Percentiles rank a stretch among this genome's conserved stretches.
These are phyloP conservation scores for Rhizopogon sp. DNA, from an alignment of 768 basidiomycete species.

Conservation along the genomic window DNA sequence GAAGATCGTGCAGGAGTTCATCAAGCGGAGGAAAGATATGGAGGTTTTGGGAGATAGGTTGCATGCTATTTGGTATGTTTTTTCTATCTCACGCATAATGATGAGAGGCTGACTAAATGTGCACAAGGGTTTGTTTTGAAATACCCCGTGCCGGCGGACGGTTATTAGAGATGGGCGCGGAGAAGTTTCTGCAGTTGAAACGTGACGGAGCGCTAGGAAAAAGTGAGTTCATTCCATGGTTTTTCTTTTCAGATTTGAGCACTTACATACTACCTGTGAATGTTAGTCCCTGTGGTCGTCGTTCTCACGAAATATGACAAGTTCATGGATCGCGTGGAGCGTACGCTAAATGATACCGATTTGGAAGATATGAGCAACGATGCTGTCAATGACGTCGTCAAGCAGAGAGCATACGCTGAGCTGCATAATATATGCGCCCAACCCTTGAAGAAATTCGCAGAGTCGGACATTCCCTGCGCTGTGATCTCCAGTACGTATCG, in stretches of 20 bases:
- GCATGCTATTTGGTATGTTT: conserved; percentile 11
- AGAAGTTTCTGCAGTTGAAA: background rate
- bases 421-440: background rate
- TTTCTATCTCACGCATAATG: background rate
- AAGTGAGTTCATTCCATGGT: background rate
- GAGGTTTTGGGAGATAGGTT: background rate
- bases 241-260: background rate
- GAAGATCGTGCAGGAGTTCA: conserved; percentile 6
- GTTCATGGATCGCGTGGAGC: background rate
- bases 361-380: background rate
- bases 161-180: background rate
- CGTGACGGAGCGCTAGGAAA: background rate
- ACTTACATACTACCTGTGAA: background rate
- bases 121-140: background rate
- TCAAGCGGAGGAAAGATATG: conserved; percentile 1
- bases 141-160: background rate
- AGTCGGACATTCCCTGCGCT: background rate
- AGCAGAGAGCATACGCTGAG: background rate
- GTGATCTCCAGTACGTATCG: background rate
- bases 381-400: background rate
- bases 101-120: background rate
- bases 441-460: background rate
- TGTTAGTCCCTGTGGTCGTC: background rate
- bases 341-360: conserved; percentile 28
- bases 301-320: conserved; percentile 3